Evolutionary conservation across 2,329 filamentous ascomycete species (phyloP).

Genomic region (Dichotomopilus funicola): DNA sequence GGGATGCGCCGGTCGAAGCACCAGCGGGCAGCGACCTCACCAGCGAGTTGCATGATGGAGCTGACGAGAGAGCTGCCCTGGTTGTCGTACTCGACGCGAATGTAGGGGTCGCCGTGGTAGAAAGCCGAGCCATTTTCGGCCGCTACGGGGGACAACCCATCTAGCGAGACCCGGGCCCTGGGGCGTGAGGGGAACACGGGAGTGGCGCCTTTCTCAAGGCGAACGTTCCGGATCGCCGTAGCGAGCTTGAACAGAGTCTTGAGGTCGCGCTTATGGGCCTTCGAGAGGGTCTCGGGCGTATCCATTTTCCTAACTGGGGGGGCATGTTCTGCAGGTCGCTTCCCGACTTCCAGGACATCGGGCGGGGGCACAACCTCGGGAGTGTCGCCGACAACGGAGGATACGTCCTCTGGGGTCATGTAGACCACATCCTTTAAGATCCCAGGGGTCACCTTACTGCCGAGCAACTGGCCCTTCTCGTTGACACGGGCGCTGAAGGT

Average conservation of each 20-base stretch:
- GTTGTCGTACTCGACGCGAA: conserved; percentile 34
- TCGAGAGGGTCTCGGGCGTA: conserved; percentile 36
- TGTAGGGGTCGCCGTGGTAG: conserved; percentile 44
- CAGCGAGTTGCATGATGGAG: conserved; percentile 54
- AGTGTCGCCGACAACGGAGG: conserved; percentile 36
- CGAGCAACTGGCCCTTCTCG: conserved; percentile 45
- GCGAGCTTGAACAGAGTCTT: conserved; percentile 42
- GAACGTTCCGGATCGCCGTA: conserved; percentile 36
- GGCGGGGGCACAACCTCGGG: conserved; percentile 19
- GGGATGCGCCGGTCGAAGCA: conserved; percentile 51
- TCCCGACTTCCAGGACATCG: conserved; percentile 32
- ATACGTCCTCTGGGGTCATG: conserved; percentile 47
- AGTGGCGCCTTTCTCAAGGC: conserved; percentile 43
- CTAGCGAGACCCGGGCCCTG: conserved; percentile 39
- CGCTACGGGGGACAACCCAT: conserved; percentile 26
- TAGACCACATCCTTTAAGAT: conserved; percentile 49
- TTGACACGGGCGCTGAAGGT: conserved; percentile 58
- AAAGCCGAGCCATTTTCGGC: conserved; percentile 25
- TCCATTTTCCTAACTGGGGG: conserved; percentile 39
- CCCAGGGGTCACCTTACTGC: conserved; percentile 48
- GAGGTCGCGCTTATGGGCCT: conserved; percentile 40
- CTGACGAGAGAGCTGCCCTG: conserved; percentile 36
- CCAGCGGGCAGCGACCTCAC: conserved; percentile 56
- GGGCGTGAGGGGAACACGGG: conserved; percentile 41
- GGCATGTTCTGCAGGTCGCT: conserved; percentile 16